Percentiles rank a stretch among this genome's conserved stretches.
Conservation (phyloP, 2,329 filamentous ascomycete species). For the Phymatotrichopsis omnivora region DNA sequence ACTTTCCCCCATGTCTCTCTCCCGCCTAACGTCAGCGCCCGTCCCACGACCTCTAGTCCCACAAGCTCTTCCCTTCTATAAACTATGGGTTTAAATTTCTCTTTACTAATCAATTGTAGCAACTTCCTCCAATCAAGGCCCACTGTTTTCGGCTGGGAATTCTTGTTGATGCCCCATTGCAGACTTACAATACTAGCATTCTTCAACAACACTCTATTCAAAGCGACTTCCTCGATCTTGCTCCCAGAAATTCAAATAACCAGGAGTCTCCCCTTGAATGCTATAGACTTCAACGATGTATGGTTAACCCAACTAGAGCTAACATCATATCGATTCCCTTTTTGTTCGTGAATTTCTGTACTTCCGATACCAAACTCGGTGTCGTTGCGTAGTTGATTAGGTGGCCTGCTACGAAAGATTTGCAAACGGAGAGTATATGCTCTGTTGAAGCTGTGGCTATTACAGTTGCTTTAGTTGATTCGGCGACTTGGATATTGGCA, state of each 20-base stretch:
- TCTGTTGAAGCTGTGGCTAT: constrained; percentile 78
- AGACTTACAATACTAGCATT: constrained; percentile 84
- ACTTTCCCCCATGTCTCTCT: constrained; percentile 94
- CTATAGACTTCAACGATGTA: constrained; percentile 81
- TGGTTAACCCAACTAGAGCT: constrained; percentile 85
- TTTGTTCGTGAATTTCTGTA: constrained; percentile 65
- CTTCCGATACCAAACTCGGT: constrained; percentile 55
- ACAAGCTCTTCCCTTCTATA: constrained; percentile 57
- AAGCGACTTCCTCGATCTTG: constrained; percentile 77
- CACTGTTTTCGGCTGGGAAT: constrained; percentile 60
- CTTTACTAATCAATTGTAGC: constrained; percentile 62
- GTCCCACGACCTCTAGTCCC: constrained; percentile 67
- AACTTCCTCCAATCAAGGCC: constrained; percentile 71
- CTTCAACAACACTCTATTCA: constrained; percentile 74
- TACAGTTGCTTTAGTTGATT: constrained; percentile 84
- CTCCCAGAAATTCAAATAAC: constrained; percentile 85
- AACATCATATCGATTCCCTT: constrained; percentile 84
- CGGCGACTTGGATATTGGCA: constrained; percentile 86
- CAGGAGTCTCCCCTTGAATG: constrained; percentile 82
- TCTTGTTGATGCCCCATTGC: constrained; percentile 72
- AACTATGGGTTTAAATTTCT: constrained; percentile 71
- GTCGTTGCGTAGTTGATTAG: constrained; percentile 62
- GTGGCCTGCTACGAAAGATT: constrained; percentile 73
- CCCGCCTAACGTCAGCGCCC: constrained; percentile 66
- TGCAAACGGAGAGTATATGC: constrained; percentile 70